Base-by-base conservation (phyloP, 2,329 filamentous ascomycete species). In the Lecanicillium sp. region DNA sequence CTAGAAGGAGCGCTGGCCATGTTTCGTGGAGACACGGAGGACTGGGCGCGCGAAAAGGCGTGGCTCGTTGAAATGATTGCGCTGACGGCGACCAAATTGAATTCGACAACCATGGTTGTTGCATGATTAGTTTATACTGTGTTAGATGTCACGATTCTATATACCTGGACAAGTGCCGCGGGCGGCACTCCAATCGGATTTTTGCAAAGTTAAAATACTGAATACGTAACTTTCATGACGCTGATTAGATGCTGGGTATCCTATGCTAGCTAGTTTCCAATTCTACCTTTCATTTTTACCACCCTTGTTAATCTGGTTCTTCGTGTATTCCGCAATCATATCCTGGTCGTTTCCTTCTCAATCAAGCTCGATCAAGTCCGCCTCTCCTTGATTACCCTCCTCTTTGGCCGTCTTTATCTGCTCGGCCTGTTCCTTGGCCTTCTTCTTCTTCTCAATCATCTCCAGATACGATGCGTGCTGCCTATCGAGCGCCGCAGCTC, bases 401-500 rank as follows among this genome's bases (percentile, higher is more conserved):
- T 33, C 2, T 3, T 17, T 23, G 5, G 2, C 7, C 12, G 24
- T 15, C 12, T 21, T 27, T 36, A 15, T 17, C n/a, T 11, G 11
- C 11, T 32, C 15, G 17, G 11, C 33, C 17, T 29, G 27, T 29
- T 21, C 35, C 24, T 23, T 33, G 3, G 38, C 36, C 15, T 15
- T n/a, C 3, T 49, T 17, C 26, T 41, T 49, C 33, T 40, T 37
- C 17, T 42, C 38, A 19, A 44, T 3, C 17, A 21, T 17, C 24
- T 56, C 50, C 4, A 29, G 30, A 41, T 48, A 58, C 2, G 37
- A 20, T 6, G 26, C 45, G 8, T 58, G 19, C 15, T 66, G 61
- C 27, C 51, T 55, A 20, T 49, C 47, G 51, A 64, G 55, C 2
- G 69, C 68, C 24, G 55, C 56, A 3, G 61, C 50, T 4, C 65